These are phyloP conservation scores for Gastrodia elata DNA, from an alignment of 106 monocot species.

Conservation along the genomic window DNA sequence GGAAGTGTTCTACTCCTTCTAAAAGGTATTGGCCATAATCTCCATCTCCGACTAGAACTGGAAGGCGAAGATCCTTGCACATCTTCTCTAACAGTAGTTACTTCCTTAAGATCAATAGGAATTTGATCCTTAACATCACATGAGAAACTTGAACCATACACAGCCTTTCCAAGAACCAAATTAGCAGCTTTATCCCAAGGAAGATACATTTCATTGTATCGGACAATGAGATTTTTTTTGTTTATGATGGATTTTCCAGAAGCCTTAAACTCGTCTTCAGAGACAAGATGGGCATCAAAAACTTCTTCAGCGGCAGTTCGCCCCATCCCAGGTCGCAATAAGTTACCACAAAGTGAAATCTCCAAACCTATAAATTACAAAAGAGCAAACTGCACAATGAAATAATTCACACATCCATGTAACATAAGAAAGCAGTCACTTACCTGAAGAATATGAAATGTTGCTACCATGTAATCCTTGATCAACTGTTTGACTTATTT, in stretches of 20 bases:
- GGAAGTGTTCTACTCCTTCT: constrained; percentile 55
- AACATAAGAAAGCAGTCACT: constrained; percentile 12
- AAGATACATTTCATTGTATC: constrained; percentile 56
- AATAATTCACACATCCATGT: not conserved
- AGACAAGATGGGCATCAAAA: constrained; percentile 62
- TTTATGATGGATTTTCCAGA: constrained; percentile 62
- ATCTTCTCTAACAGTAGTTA: constrained; percentile 22
- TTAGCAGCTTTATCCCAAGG: constrained; percentile 65
- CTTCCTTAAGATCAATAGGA: constrained; percentile 33
- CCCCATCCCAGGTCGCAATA: constrained; percentile 65
- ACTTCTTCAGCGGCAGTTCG: constrained; percentile 46
- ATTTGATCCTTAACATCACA: constrained; percentile 53
- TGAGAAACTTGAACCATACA: constrained; percentile 51
- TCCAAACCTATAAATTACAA: constrained; percentile 56
- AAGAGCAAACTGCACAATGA: not conserved
- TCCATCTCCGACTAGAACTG: constrained; percentile 60
- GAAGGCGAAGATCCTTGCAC: constrained; percentile 25
- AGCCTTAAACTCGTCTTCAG: constrained; percentile 54
- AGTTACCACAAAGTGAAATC: constrained; percentile 77
- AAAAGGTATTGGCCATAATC: constrained; percentile 84
- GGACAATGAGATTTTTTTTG: constrained; percentile 69
- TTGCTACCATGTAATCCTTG: constrained; percentile 14
- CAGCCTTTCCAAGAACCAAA: constrained; percentile 67
- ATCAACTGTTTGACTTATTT: constrained; percentile 14
- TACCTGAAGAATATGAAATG: constrained; percentile 33